These are phyloP conservation scores for Pythium apleroticum DNA, from an alignment of 352 stramenopile genomes.

Conservation along the genomic window DNA sequence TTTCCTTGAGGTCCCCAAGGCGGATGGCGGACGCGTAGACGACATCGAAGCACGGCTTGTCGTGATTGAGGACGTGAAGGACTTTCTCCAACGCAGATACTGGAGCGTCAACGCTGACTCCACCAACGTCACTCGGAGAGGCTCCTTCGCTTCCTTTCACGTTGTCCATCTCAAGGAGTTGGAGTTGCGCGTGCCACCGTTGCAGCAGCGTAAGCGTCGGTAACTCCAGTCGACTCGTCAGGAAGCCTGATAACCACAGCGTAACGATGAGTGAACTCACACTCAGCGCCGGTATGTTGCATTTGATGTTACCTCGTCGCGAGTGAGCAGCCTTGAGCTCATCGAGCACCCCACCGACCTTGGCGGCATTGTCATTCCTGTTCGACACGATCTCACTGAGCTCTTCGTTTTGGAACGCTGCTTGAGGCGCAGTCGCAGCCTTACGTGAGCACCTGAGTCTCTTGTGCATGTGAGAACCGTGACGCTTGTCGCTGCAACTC, in stretches of 20 bases:
- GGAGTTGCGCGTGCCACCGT: slow-evolving; percentile 44
- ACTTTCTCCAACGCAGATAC: slow-evolving; percentile 4
- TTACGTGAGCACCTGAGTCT: neutral
- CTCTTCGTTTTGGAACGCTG: neutral
- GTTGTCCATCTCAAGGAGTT: slow-evolving; percentile 29
- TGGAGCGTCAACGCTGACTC: neutral
- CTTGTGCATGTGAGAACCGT: neutral
- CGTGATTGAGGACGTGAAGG: slow-evolving; percentile 5
- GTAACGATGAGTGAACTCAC: neutral
- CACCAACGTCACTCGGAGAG: neutral
- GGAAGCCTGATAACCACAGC: slow-evolving; percentile 41
- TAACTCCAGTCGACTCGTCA: slow-evolving; percentile 34
- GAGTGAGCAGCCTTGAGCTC: slow-evolving; percentile 28
- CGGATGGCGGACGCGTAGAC: slow-evolving; percentile 33
- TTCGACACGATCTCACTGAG: neutral
- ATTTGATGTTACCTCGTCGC: slow-evolving; percentile 27
- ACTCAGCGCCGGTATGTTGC: too few relatives aligned
- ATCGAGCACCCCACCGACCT: neutral
- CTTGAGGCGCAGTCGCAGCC: too few relatives aligned
- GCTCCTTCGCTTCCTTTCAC: neutral
- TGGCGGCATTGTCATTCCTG: slow-evolving; percentile 9
- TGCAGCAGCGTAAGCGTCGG: slow-evolving; percentile 32
- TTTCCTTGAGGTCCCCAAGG: slow-evolving; percentile 31
- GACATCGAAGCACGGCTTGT: slow-evolving; percentile 48
- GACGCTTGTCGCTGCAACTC: neutral